Percentiles rank a stretch among this genome's conserved stretches.
Conservation (phyloP, 148 eudicot species). For the Silene latifolia region DNA sequence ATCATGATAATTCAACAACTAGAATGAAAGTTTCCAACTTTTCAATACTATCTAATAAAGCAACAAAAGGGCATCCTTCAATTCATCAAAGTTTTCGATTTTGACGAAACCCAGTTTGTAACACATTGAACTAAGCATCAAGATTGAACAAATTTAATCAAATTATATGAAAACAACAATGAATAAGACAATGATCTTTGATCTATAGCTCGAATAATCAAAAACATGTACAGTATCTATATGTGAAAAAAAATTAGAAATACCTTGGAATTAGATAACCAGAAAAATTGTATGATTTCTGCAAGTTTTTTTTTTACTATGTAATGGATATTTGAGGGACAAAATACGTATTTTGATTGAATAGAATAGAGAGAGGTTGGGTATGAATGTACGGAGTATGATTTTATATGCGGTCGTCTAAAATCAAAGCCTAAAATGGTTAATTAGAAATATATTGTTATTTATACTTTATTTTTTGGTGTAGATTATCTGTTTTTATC, state of each 20-base stretch:
- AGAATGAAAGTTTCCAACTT: background rate
- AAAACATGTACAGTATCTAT: too few species aligned
- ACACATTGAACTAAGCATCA: background rate
- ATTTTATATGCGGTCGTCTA: too few species aligned
- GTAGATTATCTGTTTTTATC: too few species aligned
- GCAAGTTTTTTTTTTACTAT: background rate
- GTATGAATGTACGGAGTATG: too few species aligned
- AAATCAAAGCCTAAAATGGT: too few species aligned
- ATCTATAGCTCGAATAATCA: too few species aligned
- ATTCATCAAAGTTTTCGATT: background rate
- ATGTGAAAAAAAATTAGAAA: background rate
- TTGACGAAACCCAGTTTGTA: background rate
- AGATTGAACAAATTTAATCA: background rate
- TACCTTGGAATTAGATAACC: background rate
- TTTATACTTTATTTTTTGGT: too few species aligned
- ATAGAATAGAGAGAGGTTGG: too few species aligned
- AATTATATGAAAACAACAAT: background rate
- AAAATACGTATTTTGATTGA: too few species aligned
- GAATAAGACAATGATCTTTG: background rate
- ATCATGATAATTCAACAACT: background rate
- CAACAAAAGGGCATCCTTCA: slow-evolving; percentile 2
- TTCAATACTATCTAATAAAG: background rate
- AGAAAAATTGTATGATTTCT: background rate
- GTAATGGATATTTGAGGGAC: background rate
- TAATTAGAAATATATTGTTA: too few species aligned